These are phyloP conservation scores for Uronychia setigera DNA, from an alignment of 73 alveolate genomes.

Conservation along the genomic window DNA sequence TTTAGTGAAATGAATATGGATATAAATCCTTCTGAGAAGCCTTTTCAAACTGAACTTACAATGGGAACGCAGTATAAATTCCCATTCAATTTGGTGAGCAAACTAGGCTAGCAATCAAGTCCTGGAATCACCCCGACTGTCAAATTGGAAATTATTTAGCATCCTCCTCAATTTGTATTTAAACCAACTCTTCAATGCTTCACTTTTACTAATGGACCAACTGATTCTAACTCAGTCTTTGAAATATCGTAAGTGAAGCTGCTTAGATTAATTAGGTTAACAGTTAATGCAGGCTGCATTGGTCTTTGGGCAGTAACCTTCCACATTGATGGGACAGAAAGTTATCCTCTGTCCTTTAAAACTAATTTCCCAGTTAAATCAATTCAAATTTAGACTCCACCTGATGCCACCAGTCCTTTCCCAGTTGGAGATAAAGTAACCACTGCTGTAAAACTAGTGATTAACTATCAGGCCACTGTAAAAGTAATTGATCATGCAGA, in stretches of 20 bases:
- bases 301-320: background rate
- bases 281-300: background rate
- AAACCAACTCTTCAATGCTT: background rate
- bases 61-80: background rate
- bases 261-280: background rate
- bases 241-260: background rate
- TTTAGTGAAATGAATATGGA: background rate
- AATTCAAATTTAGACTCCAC: background rate
- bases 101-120: background rate
- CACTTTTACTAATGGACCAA: background rate
- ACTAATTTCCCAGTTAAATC: background rate
- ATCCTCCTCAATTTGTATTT: background rate
- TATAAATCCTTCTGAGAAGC: background rate
- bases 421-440: background rate
- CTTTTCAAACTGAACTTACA: background rate
- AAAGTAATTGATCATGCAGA: too few species aligned
- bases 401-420: background rate
- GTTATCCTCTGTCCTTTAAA: background rate
- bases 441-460: background rate
- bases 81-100: background rate
- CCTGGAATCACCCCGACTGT: background rate
- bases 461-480: background rate
- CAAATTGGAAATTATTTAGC: too few species aligned
- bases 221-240: background rate
- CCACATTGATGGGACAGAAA: background rate